Evolutionary conservation across 2,329 filamentous ascomycete genomes (phyloP), one percentile per base, ranked within the genome.

Genomic region (Nemania diffusa): DNA sequence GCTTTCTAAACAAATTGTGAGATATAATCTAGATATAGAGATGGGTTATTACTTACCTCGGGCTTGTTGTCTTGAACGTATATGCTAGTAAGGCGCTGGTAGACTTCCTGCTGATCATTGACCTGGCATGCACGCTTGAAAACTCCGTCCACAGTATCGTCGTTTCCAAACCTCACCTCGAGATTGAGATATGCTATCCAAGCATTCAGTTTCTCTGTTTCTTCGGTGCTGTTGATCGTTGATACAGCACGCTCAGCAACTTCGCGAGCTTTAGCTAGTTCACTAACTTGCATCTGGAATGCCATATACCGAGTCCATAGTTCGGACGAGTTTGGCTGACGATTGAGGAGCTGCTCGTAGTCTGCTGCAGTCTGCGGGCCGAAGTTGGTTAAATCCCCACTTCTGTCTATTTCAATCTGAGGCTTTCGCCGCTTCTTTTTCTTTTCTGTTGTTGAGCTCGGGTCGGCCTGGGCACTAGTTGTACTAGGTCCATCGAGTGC

Each of bases 261-360:
- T 71, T 95, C 92, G 56, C 95, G 90, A 13, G 96, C 94, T 80
- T 94, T 96, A 68, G 91, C 89, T 22, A 97, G 85, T 80, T 99
- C 96, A 77, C 93, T 93, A 59, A 97, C 88, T 77, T 97, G 91
- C 79, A 97, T 90, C 81, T 98, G 93, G 86, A 97, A 97, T n/a
- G 94, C 94, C 93, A 99, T 98, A 82, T 99, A 99, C 72, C 93
- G 88, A 62, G 97, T 92, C 96, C 96, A 99, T 29, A 98, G 87
- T 69, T 91, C 85, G 0, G 95, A 97, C n/a, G 92, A 95, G 81
- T 98, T 94, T 2, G 96, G 94, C 78, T 97, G 92, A 63, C 94
- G 93, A 24, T 99, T 88, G 48, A 99, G 87, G 26, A 97, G 89
- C 73, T 96, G 91, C 81, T 99, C 97, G 79, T 94, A 99, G 80